Evolutionary conservation across 116 monocot genomes (phyloP).

Genomic region (Zostera marina): DNA sequence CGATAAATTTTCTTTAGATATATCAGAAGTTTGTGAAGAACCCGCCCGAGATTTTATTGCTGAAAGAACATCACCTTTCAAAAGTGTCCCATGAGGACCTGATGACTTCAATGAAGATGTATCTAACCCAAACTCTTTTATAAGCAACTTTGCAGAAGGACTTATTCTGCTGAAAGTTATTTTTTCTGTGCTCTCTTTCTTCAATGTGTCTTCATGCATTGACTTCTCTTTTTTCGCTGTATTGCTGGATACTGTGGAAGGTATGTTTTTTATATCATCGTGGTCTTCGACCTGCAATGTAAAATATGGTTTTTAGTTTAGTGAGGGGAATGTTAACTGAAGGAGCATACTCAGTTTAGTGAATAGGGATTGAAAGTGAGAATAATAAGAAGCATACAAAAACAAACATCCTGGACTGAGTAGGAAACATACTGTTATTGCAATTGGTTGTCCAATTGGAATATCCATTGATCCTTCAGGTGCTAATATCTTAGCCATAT

Average conservation of each 20-base stretch:
- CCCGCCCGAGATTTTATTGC: slow-evolving; percentile 39
- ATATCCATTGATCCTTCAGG: slow-evolving; percentile 99
- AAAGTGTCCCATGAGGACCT: slow-evolving; percentile 83
- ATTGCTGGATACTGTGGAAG: slow-evolving; percentile 23
- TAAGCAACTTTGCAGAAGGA: slow-evolving; percentile 88
- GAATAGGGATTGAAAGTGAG: background rate
- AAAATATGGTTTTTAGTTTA: background rate
- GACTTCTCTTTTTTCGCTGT: slow-evolving; percentile 25
- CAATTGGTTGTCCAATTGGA: slow-evolving; percentile 91
- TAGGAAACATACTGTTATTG: slow-evolving; percentile 59
- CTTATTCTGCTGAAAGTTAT: slow-evolving; percentile 60
- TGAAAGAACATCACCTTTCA: slow-evolving; percentile 83
- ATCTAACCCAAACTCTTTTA: slow-evolving; percentile 63
- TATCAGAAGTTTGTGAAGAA: slow-evolving; percentile 22
- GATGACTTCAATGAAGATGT: slow-evolving; percentile 65
- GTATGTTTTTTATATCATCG: slow-evolving; percentile 70
- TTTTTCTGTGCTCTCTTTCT: slow-evolving; percentile 12
- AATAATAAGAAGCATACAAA: background rate
- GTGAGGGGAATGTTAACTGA: background rate
- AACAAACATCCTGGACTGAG: background rate
- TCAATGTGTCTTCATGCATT: slow-evolving; percentile 10
- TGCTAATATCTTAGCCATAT: slow-evolving; percentile 88
- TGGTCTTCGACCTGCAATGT: slow-evolving; percentile 71
- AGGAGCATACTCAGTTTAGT: too few species aligned
- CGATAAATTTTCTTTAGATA: slow-evolving; percentile 21